Conservation (phyloP, 1,284 basidiomycete species). For the Ganoderma boninense region DNA sequence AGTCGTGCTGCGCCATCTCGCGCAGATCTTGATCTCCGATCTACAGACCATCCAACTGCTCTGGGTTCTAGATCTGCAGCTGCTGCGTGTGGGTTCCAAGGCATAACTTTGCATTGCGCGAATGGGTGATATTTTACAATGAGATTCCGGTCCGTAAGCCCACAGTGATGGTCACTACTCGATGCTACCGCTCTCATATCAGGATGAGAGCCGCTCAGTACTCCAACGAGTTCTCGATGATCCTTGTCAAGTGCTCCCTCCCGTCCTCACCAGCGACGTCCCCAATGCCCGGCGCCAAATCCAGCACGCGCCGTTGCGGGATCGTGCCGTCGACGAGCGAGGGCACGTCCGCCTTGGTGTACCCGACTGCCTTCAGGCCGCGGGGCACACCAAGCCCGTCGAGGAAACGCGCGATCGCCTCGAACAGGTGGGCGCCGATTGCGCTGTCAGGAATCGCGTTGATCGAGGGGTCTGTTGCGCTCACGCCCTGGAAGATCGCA, state of each 20-base stretch:
- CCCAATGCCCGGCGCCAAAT: constrained; percentile 87
- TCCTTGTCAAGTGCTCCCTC: constrained; percentile 76
- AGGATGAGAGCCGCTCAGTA: constrained; percentile 54
- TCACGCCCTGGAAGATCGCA: constrained; percentile 81
- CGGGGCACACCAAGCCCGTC: constrained; percentile 89
- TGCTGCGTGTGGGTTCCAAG: too few relatives aligned
- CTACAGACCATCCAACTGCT: not conserved
- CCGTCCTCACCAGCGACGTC: constrained; percentile 84
- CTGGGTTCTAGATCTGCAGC: too few relatives aligned
- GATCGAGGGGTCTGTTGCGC: constrained; percentile 73
- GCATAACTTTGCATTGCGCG: not conserved
- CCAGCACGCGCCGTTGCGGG: constrained; percentile 88
- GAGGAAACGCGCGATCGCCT: constrained; percentile 92
- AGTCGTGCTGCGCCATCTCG: not conserved
- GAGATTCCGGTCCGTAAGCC: not conserved
- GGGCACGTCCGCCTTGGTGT: constrained; percentile 69
- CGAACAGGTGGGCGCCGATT: constrained; percentile 84
- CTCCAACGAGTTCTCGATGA: constrained; percentile 80
- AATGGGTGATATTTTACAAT: constrained; percentile 12
- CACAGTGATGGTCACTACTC: not conserved
- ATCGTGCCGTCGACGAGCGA: constrained; percentile 87
- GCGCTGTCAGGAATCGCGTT: constrained; percentile 82
- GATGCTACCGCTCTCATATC: not conserved
- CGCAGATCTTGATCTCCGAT: constrained; percentile 16
- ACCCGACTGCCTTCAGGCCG: constrained; percentile 89